Percentiles rank a stretch among this genome's conserved stretches.
Conservation (phyloP, 73 alveolate species). For the Symbiodinium pilosum region DNA sequence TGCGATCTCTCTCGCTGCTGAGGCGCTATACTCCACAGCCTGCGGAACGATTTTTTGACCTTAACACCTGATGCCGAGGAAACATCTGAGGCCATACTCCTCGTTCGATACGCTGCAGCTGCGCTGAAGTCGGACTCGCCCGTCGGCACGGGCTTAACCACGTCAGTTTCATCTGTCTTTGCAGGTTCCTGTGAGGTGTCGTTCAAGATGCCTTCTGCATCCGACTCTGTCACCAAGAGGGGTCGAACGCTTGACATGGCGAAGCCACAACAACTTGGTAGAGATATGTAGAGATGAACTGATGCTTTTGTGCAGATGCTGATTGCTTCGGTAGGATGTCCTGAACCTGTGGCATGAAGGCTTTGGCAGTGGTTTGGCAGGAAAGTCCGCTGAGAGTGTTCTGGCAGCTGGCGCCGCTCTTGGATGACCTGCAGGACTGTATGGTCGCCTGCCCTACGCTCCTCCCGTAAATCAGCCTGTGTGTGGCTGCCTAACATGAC, state of each 20-base stretch:
- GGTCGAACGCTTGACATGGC: conserved; percentile 17
- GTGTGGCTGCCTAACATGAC: too few species aligned
- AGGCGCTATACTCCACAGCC: background rate
- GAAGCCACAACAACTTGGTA: background rate
- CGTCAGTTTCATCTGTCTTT: background rate
- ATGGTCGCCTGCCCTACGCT: too few species aligned
- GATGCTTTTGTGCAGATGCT: too few species aligned
- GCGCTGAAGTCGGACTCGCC: background rate
- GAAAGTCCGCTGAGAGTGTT: too few species aligned
- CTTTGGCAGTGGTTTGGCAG: too few species aligned
- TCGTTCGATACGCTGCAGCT: background rate
- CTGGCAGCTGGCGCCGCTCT: too few species aligned
- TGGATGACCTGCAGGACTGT: too few species aligned
- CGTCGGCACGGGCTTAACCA: background rate
- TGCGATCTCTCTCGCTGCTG: background rate
- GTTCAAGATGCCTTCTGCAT: background rate
- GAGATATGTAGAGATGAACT: too few species aligned
- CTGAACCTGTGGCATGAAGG: too few species aligned
- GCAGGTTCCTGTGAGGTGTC: background rate
- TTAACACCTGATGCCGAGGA: background rate
- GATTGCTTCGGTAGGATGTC: too few species aligned
- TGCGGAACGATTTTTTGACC: background rate
- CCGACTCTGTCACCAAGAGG: conserved; percentile 21
- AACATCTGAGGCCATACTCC: background rate
- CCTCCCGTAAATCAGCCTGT: too few species aligned